phyloP scores from a whole-genome alignment of 805 yeast genomes.

The Danielia oregonensis region DNA sequence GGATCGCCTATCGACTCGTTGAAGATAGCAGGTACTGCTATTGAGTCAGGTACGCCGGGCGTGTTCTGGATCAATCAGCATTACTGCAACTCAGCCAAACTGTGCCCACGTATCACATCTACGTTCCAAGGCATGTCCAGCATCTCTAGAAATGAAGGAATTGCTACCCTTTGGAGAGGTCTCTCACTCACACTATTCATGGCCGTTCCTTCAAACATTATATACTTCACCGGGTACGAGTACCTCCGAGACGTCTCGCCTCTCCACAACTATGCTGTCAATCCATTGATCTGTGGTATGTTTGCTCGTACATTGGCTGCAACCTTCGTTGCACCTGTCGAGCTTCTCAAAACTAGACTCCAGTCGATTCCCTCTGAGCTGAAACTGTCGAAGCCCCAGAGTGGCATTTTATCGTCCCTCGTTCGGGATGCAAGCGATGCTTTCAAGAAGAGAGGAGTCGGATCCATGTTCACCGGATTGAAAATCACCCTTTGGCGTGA shows the following conservation, averaged over 20 bases:
- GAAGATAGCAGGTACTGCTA: conserved; percentile 1
- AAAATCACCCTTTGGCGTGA: conserved; percentile 93
- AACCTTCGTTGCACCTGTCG: conserved; percentile 81
- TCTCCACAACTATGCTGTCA: conserved; percentile 44
- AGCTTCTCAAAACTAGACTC: conserved; percentile 78
- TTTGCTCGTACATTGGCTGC: conserved; percentile 82
- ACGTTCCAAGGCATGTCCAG: conserved; percentile 70
- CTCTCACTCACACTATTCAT: conserved; percentile 74
- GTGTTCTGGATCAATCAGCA: conserved; percentile 33
- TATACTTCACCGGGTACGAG: conserved; percentile 93
- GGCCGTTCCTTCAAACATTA: conserved; percentile 91
- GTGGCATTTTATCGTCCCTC: conserved; percentile 41
- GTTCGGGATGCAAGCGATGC: conserved; percentile 51
- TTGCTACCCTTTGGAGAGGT: conserved; percentile 82
- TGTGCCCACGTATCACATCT: conserved; percentile 54
- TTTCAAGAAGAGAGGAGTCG: conserved; percentile 52
- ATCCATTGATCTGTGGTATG: conserved; percentile 84
- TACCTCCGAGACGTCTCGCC: conserved; percentile 70
- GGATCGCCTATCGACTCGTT: conserved; percentile 3
- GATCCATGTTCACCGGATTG: conserved; percentile 76
- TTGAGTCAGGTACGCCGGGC: conserved; percentile 14
- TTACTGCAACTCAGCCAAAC: conserved; percentile 33
- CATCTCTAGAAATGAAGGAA: conserved; percentile 72
- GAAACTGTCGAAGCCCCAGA: conserved; percentile 16
- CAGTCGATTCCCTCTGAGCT: conserved; percentile 71